These are phyloP conservation scores for Leishmania mexicana DNA, from an alignment of 208 protist genomes.

Conservation along the genomic window DNA sequence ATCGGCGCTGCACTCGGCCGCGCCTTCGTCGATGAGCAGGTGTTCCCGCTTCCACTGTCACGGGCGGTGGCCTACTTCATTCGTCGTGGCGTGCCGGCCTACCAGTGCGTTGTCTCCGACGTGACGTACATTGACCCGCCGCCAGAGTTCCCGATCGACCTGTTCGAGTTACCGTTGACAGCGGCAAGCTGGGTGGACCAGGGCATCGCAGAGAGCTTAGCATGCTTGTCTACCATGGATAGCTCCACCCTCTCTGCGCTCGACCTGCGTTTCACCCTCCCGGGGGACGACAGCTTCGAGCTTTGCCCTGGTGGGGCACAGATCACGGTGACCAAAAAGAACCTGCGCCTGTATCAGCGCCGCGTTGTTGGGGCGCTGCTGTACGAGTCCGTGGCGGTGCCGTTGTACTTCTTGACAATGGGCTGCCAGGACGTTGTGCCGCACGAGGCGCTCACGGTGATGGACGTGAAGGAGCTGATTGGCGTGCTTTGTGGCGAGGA, in stretches of 20 bases:
- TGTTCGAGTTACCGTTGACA: conserved; percentile 60
- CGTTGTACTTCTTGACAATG: conserved; percentile 65
- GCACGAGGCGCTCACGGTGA: conserved; percentile 59
- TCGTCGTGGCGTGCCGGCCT: conserved; percentile 43
- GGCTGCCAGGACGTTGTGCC: conserved; percentile 82
- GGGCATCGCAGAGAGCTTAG: conserved; percentile 52
- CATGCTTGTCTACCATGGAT: conserved; percentile 42
- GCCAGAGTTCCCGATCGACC: conserved; percentile 62
- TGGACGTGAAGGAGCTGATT: conserved; percentile 68
- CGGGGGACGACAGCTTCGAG: conserved; percentile 73
- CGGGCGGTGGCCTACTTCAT: conserved; percentile 76
- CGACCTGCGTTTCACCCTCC: conserved; percentile 85
- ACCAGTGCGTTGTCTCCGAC: conserved; percentile 29
- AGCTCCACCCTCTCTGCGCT: conserved; percentile 43
- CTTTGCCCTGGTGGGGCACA: conserved; percentile 53
- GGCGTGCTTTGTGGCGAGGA: conserved; percentile 63
- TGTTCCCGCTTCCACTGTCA: conserved; percentile 77
- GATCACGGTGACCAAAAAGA: conserved; percentile 49
- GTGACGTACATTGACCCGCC: conserved; percentile 24
- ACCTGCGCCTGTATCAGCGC: conserved; percentile 61
- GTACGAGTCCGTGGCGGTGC: conserved; percentile 74
- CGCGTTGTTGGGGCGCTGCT: conserved; percentile 62
- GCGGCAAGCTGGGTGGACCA: conserved; percentile 64
- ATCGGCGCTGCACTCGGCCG: conserved; percentile 80
- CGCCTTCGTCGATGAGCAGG: conserved; percentile 77